phyloP scores from a whole-genome alignment of 2,329 filamentous ascomycete genomes.

The Cordyceps fumosorosea region DNA sequence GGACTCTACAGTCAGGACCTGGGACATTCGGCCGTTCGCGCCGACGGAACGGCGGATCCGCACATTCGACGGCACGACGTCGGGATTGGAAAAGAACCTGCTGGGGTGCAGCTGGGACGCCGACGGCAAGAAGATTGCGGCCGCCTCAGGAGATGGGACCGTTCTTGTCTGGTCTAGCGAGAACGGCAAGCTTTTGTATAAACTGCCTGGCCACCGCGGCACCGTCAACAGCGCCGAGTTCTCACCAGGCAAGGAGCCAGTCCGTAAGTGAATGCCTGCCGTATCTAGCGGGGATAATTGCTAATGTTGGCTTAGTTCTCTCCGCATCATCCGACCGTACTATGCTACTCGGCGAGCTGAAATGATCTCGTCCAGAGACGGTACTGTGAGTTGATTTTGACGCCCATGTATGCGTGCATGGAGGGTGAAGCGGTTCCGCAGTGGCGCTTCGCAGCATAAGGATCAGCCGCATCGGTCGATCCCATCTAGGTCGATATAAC shows the following conservation, averaged over 20 bases:
- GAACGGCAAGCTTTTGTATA: constrained; percentile 86
- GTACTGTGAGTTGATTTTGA: neutral
- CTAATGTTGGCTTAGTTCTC: constrained; percentile 57
- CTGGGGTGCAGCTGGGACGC: constrained; percentile 85
- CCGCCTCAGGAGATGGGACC: constrained; percentile 83
- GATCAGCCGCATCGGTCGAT: neutral
- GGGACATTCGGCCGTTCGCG: constrained; percentile 94
- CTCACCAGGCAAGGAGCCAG: constrained; percentile 74
- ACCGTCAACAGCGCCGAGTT: constrained; percentile 94
- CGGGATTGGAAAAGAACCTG: constrained; percentile 85
- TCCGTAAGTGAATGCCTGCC: constrained; percentile 58
- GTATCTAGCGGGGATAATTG: neutral
- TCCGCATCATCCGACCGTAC: constrained; percentile 86
- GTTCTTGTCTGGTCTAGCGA: constrained; percentile 87
- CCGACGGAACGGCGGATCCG: constrained; percentile 77
- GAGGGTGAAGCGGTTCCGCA: neutral
- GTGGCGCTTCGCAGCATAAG: neutral
- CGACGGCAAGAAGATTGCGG: constrained; percentile 78
- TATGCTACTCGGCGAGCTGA: constrained; percentile 74
- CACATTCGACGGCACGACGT: constrained; percentile 87
- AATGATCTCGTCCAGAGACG: constrained; percentile 29
- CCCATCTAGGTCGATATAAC: neutral
- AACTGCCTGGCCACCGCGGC: constrained; percentile 90
- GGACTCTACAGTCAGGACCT: constrained; percentile 88
- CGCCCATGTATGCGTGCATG: neutral